Base-by-base conservation (phyloP, 352 stramenopile genomes). In the Peronospora destructor region DNA sequence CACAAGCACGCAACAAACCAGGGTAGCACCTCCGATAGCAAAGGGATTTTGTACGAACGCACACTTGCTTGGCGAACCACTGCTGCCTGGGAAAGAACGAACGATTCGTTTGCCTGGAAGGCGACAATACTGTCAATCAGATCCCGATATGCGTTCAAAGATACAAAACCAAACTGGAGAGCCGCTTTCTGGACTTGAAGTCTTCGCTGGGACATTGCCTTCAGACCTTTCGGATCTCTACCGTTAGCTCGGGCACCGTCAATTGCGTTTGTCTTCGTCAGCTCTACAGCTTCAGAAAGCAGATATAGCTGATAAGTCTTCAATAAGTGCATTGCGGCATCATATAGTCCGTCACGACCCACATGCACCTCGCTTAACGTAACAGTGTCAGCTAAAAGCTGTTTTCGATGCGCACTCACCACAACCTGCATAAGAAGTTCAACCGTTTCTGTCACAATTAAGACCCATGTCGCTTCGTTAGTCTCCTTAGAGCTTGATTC, bases 1-100 rank as follows among this genome's bases (percentile, higher is more conserved):
- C 84, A 91, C 46, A 91, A 46, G 28, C 71, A 89, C 9, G 78
- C 75, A 4, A 92, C 65, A 49, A 92, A 79, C 79, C 79, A 91
- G 30, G 84, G 81, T 1, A 94, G 43, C 7, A 89, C 43, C 30
- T 74, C 70, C 0, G 73, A 88, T 3, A 94, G 45, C 28, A 91
- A 52, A 0, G 81, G 73, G 11, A 81, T 64, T 3, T 59, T 48
- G 17, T 60, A 70, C 6, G 74, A 62, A 14, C 62, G 67, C 11
- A 76, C 59, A 34, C 38, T 79, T 19, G 58, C 68, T 48, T 64
- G 66, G 2, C 58, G 54, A 30, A 45, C 33, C 10, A 65, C 66
- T 13, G 49, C 46, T 39, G 49, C 13, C 23, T 53, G 54, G 0
- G 60, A 50, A 36, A 71, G 45, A 4, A 64, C 12, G 53, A 85